phyloP scores from a whole-genome alignment of 495 filamentous ascomycete species.

The Sphaerosporella brunnea region DNA sequence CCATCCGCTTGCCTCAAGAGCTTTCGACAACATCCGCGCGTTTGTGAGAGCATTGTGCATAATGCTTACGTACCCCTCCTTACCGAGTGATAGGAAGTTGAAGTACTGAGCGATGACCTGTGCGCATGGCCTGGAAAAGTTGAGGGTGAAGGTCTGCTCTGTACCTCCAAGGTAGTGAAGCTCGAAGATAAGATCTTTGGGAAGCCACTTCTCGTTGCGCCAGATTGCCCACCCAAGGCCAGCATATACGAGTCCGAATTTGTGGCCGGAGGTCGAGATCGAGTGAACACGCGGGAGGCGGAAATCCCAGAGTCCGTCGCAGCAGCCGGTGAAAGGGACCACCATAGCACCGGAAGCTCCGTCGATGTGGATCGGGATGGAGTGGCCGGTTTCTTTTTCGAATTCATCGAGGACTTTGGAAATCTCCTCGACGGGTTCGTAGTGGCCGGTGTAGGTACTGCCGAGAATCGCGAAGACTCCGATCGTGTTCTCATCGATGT shows the following conservation, averaged over 20 bases:
- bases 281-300: slow-evolving; percentile 53
- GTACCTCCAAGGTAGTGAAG: slow-evolving; percentile 60
- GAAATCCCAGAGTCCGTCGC: slow-evolving; percentile 44
- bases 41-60: slow-evolving; percentile 59
- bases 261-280: slow-evolving; percentile 59
- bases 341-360: slow-evolving; percentile 56
- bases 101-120: slow-evolving; percentile 62
- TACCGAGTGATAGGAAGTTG: slow-evolving; percentile 58
- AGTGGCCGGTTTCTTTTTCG: slow-evolving; percentile 41
- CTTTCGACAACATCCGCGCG: slow-evolving; percentile 46
- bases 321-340: slow-evolving; percentile 47
- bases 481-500: slow-evolving; percentile 62
- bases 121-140: slow-evolving; percentile 55
- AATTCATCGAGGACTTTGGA: slow-evolving; percentile 48
- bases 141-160: slow-evolving; percentile 55
- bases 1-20: slow-evolving; percentile 53
- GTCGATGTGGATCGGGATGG: slow-evolving; percentile 63
- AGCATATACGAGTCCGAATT: slow-evolving; percentile 55
- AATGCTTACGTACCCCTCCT: slow-evolving; percentile 43
- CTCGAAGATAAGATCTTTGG: slow-evolving; percentile 55
- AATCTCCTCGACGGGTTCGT: slow-evolving; percentile 55
- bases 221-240: slow-evolving; percentile 64
- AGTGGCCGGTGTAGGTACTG: slow-evolving; percentile 60
- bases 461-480: slow-evolving; percentile 61
- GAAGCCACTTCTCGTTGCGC: slow-evolving; percentile 48